phyloP scores from a whole-genome alignment of 2,329 filamentous ascomycete genomes.

The Myriosclerotinia scirpicola region DNA sequence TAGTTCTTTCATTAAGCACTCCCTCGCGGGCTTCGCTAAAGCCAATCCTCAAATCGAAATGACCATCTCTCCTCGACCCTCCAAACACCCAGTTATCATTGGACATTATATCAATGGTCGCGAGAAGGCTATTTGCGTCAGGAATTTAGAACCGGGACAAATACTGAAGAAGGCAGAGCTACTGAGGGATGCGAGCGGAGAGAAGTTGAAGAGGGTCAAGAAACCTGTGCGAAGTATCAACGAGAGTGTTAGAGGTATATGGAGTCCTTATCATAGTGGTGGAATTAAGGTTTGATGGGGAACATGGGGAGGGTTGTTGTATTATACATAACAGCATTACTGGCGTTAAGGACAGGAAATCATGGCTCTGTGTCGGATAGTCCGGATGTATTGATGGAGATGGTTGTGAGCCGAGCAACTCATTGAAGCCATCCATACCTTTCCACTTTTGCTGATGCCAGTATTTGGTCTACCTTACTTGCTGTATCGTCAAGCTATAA shows the following conservation, averaged over 20 bases:
- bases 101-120: constrained; percentile 92
- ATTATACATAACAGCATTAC: constrained; percentile 32
- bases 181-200: constrained; percentile 71
- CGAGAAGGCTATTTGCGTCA: constrained; percentile 82
- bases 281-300: constrained; percentile 37
- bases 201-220: constrained; percentile 64
- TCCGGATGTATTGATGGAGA: neutral
- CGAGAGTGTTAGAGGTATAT: constrained; percentile 66
- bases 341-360: constrained; percentile 32
- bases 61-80: constrained; percentile 83
- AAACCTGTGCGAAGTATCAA: constrained; percentile 66
- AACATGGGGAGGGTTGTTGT: constrained; percentile 18
- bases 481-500: neutral
- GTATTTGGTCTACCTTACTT: neutral
- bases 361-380: constrained; percentile 13
- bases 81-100: constrained; percentile 83
- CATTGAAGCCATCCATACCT: neutral
- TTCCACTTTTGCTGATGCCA: neutral
- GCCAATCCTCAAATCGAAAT: constrained; percentile 88
- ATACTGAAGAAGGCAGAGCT: constrained; percentile 77
- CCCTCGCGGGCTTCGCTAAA: constrained; percentile 74
- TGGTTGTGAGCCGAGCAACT: constrained; percentile 1
- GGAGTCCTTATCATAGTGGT: constrained; percentile 68
- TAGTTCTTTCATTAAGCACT: constrained; percentile 78
- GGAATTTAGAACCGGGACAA: constrained; percentile 78